Evolutionary conservation across 1,284 basidiomycete species (phyloP).

Genomic region (Trametes polyzona): DNA sequence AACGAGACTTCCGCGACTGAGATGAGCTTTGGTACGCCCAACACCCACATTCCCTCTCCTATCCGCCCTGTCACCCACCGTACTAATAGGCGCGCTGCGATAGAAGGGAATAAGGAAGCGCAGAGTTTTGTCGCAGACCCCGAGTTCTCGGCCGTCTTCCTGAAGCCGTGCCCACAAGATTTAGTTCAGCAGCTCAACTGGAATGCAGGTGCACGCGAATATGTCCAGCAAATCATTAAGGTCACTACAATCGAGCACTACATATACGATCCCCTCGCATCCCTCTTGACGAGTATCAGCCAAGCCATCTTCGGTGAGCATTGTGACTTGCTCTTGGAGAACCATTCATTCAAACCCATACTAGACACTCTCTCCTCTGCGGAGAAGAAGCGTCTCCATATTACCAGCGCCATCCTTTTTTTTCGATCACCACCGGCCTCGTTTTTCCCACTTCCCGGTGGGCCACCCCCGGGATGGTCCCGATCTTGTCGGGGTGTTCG

Average conservation of each 20-base stretch:
- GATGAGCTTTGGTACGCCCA: not conserved
- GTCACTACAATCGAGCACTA: not conserved
- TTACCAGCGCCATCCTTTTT: conserved; percentile 5
- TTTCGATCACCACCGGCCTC: conserved; percentile 2
- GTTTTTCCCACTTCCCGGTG: conserved; percentile 1
- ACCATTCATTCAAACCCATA: not conserved
- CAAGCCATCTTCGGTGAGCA: conserved; percentile 4
- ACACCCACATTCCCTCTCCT: not conserved
- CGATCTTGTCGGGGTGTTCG: conserved; percentile 1
- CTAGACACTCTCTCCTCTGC: not conserved
- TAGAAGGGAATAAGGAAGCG: not conserved
- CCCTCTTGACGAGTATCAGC: conserved; percentile 6
- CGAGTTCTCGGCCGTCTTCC: not conserved
- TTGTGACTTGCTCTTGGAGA: not conserved
- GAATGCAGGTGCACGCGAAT: not conserved
- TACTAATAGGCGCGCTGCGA: not conserved
- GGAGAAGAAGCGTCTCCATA: no score
- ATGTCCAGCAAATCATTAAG: not conserved
- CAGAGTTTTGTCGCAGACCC: not conserved
- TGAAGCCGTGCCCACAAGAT: not conserved
- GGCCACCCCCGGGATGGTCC: not conserved
- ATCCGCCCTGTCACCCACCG: not conserved
- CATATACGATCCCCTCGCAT: not conserved
- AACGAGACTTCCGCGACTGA: not conserved
- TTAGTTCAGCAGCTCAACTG: not conserved